Conservation (phyloP, 139 green algal species). For the Volvox reticuliferus region DNA sequence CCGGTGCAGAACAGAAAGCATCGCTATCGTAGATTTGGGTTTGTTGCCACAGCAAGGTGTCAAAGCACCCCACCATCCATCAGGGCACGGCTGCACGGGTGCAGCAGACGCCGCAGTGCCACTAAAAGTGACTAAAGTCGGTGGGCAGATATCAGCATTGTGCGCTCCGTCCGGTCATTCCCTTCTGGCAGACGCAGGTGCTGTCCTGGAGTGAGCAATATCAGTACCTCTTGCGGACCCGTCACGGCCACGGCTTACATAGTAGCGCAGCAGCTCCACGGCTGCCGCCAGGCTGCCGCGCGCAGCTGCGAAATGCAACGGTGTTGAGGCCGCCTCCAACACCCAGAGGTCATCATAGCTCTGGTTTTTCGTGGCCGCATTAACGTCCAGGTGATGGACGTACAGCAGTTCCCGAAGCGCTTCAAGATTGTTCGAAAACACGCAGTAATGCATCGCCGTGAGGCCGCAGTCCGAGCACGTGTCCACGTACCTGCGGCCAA, state of each 20-base stretch:
- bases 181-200: neutral
- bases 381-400: neutral
- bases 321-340: neutral
- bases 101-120: neutral
- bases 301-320: constrained; percentile 22
- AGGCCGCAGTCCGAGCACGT: neutral
- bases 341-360: neutral
- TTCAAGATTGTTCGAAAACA: neutral
- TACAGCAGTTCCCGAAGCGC: neutral
- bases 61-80: neutral
- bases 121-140: neutral
- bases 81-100: neutral
- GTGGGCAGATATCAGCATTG: too few relatives aligned
- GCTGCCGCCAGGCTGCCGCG: neutral
- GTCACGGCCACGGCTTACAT: neutral
- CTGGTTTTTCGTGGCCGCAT: neutral
- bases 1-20: too few relatives aligned
- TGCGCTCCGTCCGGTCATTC: neutral
- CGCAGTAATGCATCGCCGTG: neutral
- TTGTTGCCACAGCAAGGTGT: too few relatives aligned
- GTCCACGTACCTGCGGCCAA: neutral
- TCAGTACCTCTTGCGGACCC: too few relatives aligned
- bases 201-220: too few relatives aligned
- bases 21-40: too few relatives aligned
- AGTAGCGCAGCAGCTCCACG: neutral